Evolutionary conservation across 75 land plant species (phyloP), one percentile per base, ranked within the genome.

Genomic region (Picea sitchensis): DNA sequence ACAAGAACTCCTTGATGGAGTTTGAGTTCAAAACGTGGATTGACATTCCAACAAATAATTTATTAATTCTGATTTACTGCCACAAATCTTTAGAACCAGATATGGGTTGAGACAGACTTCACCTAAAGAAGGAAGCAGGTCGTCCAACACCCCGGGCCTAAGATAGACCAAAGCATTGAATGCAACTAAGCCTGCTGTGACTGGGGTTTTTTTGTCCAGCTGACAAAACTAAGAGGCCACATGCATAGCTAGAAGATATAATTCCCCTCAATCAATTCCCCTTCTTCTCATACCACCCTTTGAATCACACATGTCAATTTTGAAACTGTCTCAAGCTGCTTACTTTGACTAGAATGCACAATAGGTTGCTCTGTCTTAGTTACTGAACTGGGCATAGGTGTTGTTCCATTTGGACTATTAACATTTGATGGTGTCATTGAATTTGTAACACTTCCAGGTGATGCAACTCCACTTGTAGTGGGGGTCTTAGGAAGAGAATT

Each of bases 41-140:
- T 38, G 41, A 38, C 41, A 38, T 38, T 38, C 41, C 2, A 38
- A 38, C 41, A 38, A 2, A 38, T 38, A 38, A 26, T 26, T 26
- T 26, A 0, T 26, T 26, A 26, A 26, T 26, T 26, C 0, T 26
- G 15, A 26, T 26, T 26, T 26, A 26, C 26, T 26, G 26, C 26
- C 26, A 26, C 26, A 26, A 26, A 77, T 93, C 96, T 92, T 88
- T 61, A 93, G 61, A 63, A 95, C 86, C 78, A 93, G 85, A 76
- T 90, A 69, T 38, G 98, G 92, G 82, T 93, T 90, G 82, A 95
- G 93, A 79, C 82, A 91, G 81, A 93, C 98, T 31, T 93, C 83
- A 31, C 81, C 64, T 13, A 90, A 58, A 54, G 91, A 60, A 4
- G 98, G 98, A 51, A 95, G 88, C 8, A 87, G 8, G 2, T 79